Percentiles rank a stretch among this genome's conserved stretches.
Evolutionary conservation across 768 basidiomycete genomes (phyloP).

Genomic region (Amanita inopinata): DNA sequence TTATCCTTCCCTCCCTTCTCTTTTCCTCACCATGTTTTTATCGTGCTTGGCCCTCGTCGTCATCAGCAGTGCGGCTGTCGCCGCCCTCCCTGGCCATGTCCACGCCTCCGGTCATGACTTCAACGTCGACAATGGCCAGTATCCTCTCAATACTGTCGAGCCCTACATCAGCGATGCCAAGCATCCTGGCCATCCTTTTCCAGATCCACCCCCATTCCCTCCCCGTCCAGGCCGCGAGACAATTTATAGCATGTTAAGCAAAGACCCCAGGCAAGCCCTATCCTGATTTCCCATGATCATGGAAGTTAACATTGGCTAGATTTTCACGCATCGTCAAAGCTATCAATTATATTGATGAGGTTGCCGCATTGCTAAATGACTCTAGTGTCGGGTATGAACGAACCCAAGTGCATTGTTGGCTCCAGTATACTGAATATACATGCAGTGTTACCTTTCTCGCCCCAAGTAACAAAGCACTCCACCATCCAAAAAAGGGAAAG

Average conservation of each 20-base stretch:
- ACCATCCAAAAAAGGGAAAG: slow-evolving; percentile 14
- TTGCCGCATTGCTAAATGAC: slow-evolving; percentile 29
- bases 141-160: not conserved
- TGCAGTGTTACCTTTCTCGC: slow-evolving; percentile 47
- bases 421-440: not conserved
- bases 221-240: slow-evolving; percentile 3
- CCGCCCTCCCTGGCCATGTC: slow-evolving; percentile 1
- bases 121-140: not conserved
- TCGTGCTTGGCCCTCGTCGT: not conserved
- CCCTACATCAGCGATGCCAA: not conserved
- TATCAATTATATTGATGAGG: slow-evolving; percentile 29
- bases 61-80: not conserved
- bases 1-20: not conserved
- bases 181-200: slow-evolving; percentile 1
- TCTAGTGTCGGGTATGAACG: slow-evolving; percentile 23
- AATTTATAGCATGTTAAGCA: slow-evolving; percentile 7
- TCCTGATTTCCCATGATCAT: not conserved
- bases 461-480: slow-evolving; percentile 35
- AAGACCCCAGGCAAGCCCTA: slow-evolving; percentile 13
- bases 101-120: not conserved
- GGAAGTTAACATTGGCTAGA: slow-evolving; percentile 12
- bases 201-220: slow-evolving; percentile 1
- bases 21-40: slow-evolving; percentile 1
- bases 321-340: slow-evolving; percentile 32
- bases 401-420: not conserved